Evolutionary conservation across 2,329 filamentous ascomycete genomes (phyloP).

Genomic region (Diaporthe vexans): DNA sequence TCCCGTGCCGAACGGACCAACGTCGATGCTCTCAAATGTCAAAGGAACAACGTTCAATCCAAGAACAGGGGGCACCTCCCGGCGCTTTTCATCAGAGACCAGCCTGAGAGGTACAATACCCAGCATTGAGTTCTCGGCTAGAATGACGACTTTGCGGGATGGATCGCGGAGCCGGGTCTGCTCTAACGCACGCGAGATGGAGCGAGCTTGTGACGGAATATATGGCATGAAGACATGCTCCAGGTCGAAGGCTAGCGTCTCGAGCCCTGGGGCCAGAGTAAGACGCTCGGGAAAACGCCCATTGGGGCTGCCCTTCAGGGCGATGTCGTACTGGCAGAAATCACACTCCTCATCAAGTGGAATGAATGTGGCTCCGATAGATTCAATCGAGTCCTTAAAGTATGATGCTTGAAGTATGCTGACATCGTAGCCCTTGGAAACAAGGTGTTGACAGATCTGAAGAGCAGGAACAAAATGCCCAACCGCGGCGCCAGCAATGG

Average conservation of each 20-base stretch:
- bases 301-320: slow-evolving; percentile 45
- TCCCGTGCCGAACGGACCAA: slow-evolving; percentile 43
- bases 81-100: slow-evolving; percentile 44
- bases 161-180: not conserved
- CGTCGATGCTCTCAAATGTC: slow-evolving; percentile 24
- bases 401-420: slow-evolving; percentile 56
- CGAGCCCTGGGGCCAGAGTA: slow-evolving; percentile 38
- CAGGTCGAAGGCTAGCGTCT: slow-evolving; percentile 47
- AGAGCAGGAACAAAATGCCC: slow-evolving; percentile 38
- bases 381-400: slow-evolving; percentile 53
- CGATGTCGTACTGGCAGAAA: slow-evolving; percentile 47
- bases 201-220: slow-evolving; percentile 54
- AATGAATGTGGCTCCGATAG: slow-evolving; percentile 55
- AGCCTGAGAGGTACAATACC: slow-evolving; percentile 55
- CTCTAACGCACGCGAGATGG: slow-evolving; percentile 39
- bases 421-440: slow-evolving; percentile 56
- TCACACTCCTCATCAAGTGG: slow-evolving; percentile 44
- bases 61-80: slow-evolving; percentile 53
- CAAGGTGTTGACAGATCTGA: slow-evolving; percentile 54
- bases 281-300: slow-evolving; percentile 46
- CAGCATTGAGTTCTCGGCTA: slow-evolving; percentile 57
- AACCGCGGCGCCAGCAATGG: slow-evolving; percentile 18
- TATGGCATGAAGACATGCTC: slow-evolving; percentile 52
- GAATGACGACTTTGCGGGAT: slow-evolving; percentile 55
- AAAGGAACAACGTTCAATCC: slow-evolving; percentile 53